Evolutionary conservation across 164 flowering plant species (phyloP).

Genomic region (Magnolia kwangsiensis): DNA sequence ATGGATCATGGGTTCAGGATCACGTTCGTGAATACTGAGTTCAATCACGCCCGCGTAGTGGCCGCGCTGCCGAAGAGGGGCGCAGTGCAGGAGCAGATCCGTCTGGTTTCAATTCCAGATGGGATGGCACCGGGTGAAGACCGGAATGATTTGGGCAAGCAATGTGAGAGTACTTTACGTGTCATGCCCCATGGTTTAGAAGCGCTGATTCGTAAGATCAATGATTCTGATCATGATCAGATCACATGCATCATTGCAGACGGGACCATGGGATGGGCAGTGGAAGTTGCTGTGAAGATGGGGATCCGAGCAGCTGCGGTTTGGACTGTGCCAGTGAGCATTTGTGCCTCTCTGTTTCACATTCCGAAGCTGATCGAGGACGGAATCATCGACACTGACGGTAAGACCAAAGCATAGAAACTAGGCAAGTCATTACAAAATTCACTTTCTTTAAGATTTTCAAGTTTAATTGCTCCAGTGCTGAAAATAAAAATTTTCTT

Average conservation of each 20-base stretch:
- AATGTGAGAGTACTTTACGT: not conserved
- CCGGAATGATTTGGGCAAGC: not conserved
- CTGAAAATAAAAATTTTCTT: too few relatives aligned
- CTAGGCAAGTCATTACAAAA: too few relatives aligned
- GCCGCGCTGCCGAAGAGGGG: not conserved
- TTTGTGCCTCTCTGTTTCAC: not conserved
- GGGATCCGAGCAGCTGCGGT: conserved; percentile 14
- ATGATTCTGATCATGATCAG: conserved; percentile 1
- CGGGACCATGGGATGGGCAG: not conserved
- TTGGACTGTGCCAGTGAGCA: not conserved
- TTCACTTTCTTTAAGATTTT: too few relatives aligned
- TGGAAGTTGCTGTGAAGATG: conserved; percentile 15
- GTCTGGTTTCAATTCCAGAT: conserved; percentile 17
- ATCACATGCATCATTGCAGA: conserved; percentile 19
- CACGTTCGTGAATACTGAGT: too few relatives aligned
- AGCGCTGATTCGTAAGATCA: conserved; percentile 15
- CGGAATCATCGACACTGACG: conserved; percentile 11
- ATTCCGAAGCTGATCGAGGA: conserved; percentile 16
- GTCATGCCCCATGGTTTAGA: conserved; percentile 10
- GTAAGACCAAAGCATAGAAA: not conserved
- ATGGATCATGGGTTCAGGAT: too few relatives aligned
- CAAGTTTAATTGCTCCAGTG: too few relatives aligned
- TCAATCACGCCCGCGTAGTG: not conserved
- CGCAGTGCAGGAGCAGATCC: not conserved
- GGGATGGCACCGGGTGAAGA: conserved; percentile 12